A percentile compares a stretch with the other conserved stretches of the same genome.
Evolutionary conservation across 1,139 yeast genomes (phyloP).

Genomic region (Scheffersomyces stambukii): DNA sequence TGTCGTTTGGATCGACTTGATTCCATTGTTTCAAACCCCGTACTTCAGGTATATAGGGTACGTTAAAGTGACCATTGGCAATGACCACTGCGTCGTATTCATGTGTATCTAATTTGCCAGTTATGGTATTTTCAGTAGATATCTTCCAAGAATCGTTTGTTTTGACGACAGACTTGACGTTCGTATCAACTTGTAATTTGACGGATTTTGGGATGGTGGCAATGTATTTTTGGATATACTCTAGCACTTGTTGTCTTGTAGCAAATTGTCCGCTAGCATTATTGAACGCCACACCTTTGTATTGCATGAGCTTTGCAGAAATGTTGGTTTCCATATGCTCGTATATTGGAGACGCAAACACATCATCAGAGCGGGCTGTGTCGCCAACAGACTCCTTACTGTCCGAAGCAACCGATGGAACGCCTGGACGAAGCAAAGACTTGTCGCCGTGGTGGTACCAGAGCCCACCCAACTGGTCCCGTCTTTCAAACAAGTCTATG

Average conservation of each 20-base stretch:
- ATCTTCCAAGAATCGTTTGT: conserved; percentile 14
- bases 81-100: conserved; percentile 44
- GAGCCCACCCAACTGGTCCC: conserved; percentile 42
- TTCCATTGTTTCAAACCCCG: conserved; percentile 40
- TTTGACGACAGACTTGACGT: conserved; percentile 18
- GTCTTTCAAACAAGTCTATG: conserved; percentile 42
- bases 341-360: conserved; percentile 43
- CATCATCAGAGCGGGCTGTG: conserved; percentile 7
- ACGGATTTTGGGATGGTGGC: conserved; percentile 27
- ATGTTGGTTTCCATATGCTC: conserved; percentile 46
- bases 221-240: conserved; percentile 31
- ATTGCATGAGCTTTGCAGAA: conserved; percentile 39
- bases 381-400: conserved; percentile 10
- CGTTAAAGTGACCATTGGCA: conserved; percentile 48
- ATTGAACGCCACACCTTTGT: conserved; percentile 31
- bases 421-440: conserved; percentile 16
- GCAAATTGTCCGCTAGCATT: conserved; percentile 29
- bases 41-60: conserved; percentile 42
- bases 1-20: conserved; percentile 19
- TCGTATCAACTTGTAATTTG: conserved; percentile 18
- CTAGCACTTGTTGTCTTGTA: conserved; percentile 31
- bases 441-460: conserved; percentile 41
- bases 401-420: conserved; percentile 20
- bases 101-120: conserved; percentile 7
- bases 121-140: conserved; percentile 9